Base-by-base conservation (phyloP, 768 basidiomycete species). In the Lactarius trivialis region DNA sequence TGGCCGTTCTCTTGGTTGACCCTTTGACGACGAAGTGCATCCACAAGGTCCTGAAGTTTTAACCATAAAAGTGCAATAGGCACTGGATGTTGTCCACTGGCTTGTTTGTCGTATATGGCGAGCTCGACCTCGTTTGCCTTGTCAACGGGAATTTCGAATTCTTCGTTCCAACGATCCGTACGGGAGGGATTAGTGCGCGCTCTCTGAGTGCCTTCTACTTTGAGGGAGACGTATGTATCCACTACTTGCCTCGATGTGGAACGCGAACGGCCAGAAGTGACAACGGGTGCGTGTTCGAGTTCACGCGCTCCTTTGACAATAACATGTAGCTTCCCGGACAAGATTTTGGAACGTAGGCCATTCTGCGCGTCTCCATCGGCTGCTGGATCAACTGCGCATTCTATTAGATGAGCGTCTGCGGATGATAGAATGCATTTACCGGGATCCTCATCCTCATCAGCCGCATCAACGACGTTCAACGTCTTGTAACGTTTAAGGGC, bases 91-190 rank as follows among this genome's bases (percentile, higher is more conserved):
- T 78, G 77, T 64, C 93, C 91, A 60, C 85, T 87, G 21, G 84
- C 82, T 69, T 91, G 90, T 68, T 93, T 93, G 75, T 99, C 97
- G 69, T 93, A 94, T 34, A 99, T 84, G 33, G 93, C 91, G 56
- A 99, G 87, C 76, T 98, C 97, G 54, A 98, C 90, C 79, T 99
- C 97, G 72, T 96, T 98, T 15, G 96, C 95, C 75, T 98, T 98
- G 78, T 98, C 96, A 43, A 98, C 91, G 0, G 87, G 80, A 62
- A 99, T 92, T 74, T 96, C 93, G 65, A 98, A 98, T 62, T 94
- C 91, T 74, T 99, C 95, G 71, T 93, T 92, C 97, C 97, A 99
- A 51, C 91, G 86, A 75, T 98, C 97, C 32, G 89, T 97, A 62
- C 93, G 86, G 11, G 93, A 88, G 8, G 93, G 91, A 71, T 96